Evolutionary conservation across 129 eudicot genomes (phyloP), one percentile per base, ranked within the genome.

Genomic region (Gnaphalium uliginosum): DNA sequence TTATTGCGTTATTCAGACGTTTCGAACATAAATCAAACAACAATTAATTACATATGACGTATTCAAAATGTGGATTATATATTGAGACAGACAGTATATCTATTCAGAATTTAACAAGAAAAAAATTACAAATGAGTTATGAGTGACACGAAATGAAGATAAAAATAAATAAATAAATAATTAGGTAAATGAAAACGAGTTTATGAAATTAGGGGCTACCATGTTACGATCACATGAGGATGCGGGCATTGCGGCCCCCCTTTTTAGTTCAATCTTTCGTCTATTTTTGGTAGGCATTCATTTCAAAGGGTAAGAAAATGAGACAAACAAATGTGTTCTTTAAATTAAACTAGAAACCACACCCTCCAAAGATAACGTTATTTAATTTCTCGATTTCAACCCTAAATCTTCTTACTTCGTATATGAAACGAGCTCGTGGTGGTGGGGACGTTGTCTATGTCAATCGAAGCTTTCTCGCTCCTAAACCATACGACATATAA

Each of bases 201-300:
- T 51, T 64, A 72, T 64, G 73, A 79, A 79, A 53, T 64, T 39
- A 54, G 87, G 81, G 73, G 74, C 81, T 79, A 79, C 87, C 87
- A 83, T 79, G 87, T 83, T 83, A 75, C 68, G 62, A 69, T 77
- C 87, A 83, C 87, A 83, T 83, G 84, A 73, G 57, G 81, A 63
- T 48, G 76, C 76, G 66, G 76, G 74, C 17, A 65, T 77, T 48
- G 39, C 79, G 83, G 83, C 70, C 83, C 83, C 78, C 66, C 65
- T 17, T 59, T 73, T 29, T 66, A 64, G 78, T 64, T 39, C 69
- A 27, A 51, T 71, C 69, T 63, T 26, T 41, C 77, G 65, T 72
- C 74, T 79, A 79, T 79, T 35, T 66, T 79, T 65, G 68, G 78
- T 64, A 54, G 10, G 61, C 78, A 79, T 79, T 79, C 61, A 79